Conservation (phyloP, 2,329 filamentous ascomycete species). For the Aspergillus ustus region DNA sequence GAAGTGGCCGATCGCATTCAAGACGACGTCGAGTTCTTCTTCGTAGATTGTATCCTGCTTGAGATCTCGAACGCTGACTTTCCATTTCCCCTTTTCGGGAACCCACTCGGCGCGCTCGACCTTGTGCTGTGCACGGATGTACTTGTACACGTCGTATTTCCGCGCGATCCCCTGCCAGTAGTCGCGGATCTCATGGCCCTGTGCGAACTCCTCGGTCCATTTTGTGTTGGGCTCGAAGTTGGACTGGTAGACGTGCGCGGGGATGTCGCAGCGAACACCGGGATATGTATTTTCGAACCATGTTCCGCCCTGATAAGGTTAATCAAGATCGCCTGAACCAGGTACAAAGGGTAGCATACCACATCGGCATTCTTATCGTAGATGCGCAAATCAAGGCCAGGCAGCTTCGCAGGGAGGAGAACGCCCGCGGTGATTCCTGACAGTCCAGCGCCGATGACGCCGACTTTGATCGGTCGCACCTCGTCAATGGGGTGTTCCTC, state of each 20-base stretch:
- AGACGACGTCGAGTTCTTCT: constrained; percentile 63
- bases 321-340: not conserved
- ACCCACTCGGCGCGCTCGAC: constrained; percentile 64
- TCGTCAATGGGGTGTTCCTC: constrained; percentile 56
- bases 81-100: constrained; percentile 59
- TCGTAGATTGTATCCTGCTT: constrained; percentile 37
- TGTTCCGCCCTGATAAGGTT: constrained; percentile 47
- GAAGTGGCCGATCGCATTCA: constrained; percentile 68
- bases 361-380: constrained; percentile 71
- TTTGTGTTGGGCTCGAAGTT: constrained; percentile 70
- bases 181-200: constrained; percentile 67
- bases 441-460: constrained; percentile 68
- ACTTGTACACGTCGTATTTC: constrained; percentile 68
- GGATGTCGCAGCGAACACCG: constrained; percentile 70
- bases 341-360: constrained; percentile 49
- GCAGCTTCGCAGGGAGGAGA: constrained; percentile 70
- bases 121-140: constrained; percentile 59
- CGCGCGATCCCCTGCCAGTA: constrained; percentile 68
- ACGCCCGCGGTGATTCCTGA: constrained; percentile 68
- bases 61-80: constrained; percentile 48
- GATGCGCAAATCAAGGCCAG: constrained; percentile 67
- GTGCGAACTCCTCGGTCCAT: constrained; percentile 71
- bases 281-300: constrained; percentile 61
- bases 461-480: constrained; percentile 57
- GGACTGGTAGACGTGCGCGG: constrained; percentile 71